Evolutionary conservation across 164 flowering plant genomes (phyloP).

Genomic region (Malania oleifera): DNA sequence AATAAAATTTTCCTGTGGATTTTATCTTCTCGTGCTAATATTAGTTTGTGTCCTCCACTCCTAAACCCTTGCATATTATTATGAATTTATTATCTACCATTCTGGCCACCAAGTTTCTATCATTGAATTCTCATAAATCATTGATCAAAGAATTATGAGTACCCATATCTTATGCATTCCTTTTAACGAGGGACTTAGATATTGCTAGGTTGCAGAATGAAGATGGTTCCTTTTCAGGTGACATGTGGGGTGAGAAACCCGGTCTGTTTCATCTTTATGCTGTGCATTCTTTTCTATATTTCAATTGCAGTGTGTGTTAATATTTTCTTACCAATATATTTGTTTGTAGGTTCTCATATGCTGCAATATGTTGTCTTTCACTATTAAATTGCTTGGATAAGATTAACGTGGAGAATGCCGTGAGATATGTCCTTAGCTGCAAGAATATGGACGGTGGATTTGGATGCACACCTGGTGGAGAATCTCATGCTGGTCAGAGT

Average conservation of each 20-base stretch:
- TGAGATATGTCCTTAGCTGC: conserved; percentile 79
- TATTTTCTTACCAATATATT: neutral
- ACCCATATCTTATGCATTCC: no score
- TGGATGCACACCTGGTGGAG: conserved; percentile 95
- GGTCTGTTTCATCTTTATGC: conserved; percentile 33
- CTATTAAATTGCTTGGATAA: conserved; percentile 54
- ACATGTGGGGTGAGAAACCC: conserved; percentile 95
- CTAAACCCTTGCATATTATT: no score
- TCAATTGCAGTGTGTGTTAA: neutral
- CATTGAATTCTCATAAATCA: no score
- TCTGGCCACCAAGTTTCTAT: no score
- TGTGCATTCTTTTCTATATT: neutral
- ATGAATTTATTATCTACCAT: no score
- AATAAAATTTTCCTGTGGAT: no score
- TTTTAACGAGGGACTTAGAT: no score
- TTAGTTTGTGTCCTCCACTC: no score
- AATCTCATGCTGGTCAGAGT: conserved; percentile 97
- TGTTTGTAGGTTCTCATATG: conserved; percentile 74
- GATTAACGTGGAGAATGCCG: conserved; percentile 85
- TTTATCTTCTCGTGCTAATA: no score
- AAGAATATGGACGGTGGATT: conserved; percentile 94
- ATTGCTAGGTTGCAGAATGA: conserved; percentile 72
- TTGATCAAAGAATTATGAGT: no score
- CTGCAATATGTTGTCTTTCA: conserved; percentile 74
- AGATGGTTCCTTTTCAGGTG: conserved; percentile 95